Evolutionary conservation across 805 yeast genomes (phyloP), one percentile per base, ranked within the genome.

Genomic region (Dipodascopsis tothii): DNA sequence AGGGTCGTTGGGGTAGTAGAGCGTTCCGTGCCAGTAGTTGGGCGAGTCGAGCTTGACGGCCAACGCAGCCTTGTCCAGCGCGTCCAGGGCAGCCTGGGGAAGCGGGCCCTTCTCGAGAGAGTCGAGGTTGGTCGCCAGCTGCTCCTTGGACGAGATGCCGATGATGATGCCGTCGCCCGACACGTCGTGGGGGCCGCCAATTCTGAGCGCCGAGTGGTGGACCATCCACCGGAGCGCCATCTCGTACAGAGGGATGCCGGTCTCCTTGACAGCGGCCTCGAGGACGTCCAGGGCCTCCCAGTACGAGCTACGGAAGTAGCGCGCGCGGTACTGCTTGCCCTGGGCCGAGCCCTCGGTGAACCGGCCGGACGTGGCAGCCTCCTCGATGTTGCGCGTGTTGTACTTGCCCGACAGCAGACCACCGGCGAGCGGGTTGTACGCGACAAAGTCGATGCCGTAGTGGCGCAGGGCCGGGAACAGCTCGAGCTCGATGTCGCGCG

Each of bases 381-480:
- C 17, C 30, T 9, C 30, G 14, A 14, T 25, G 30, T 9, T 14
- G 14, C 30, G 30, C 44, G 21, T 23, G 46, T 43, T 23, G 52
- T 41, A 40, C 44, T 50, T 21, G 41, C 56, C 42, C 19, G 44
- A 41, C 35, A 56, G 43, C 34, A 56, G 55, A 1, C 59, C 59
- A 18, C 60, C 60, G 2, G 57, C 60, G 6, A 54, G 50, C 7
- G 60, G 59, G 25, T 57, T 54, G 35, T 54, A 56, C 18, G 54
- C 58, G 35, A 50, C 55, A 30, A 55, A 52, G 11, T 55, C 33
- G 9, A 57, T 43, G 5, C 46, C 43, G 5, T 44, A 45, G 33
- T 50, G 43, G 39, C 54, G 45, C 39, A 56, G 37, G 14, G 50
- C 33, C 0, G 61, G 61, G 37, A 58, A 45, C 28, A 58, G 39